Percentiles rank a stretch among this genome's conserved stretches.
phyloP scores from a whole-genome alignment of 768 basidiomycete genomes.

The Leccinellum albellum region DNA sequence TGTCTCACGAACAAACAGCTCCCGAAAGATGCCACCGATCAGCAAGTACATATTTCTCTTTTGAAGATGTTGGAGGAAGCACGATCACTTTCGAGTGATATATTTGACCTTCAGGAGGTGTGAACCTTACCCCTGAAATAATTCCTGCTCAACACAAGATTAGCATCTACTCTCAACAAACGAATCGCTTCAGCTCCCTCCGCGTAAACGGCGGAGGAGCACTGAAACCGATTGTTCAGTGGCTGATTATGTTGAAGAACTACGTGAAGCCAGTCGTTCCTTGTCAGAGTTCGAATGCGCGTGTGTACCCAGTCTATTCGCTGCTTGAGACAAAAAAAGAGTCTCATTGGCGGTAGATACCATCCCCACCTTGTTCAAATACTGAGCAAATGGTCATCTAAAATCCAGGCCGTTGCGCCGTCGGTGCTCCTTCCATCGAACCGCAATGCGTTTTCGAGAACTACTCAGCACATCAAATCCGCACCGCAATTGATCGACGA shows the following conservation, averaged over 20 bases:
- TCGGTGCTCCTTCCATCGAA: slow-evolving; percentile 67
- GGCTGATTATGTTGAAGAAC: slow-evolving; percentile 17
- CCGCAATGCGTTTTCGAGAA: slow-evolving; percentile 64
- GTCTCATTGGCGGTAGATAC: slow-evolving; percentile 34
- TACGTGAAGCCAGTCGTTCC: slow-evolving; percentile 43
- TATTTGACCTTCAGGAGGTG: slow-evolving; percentile 70
- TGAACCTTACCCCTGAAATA: slow-evolving; percentile 9
- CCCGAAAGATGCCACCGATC: slow-evolving; percentile 25
- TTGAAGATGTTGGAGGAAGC: slow-evolving; percentile 59
- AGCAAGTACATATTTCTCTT: slow-evolving; percentile 44
- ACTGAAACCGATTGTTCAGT: slow-evolving; percentile 18
- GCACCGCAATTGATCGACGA: slow-evolving; percentile 79
- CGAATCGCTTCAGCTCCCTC: slow-evolving; percentile 45
- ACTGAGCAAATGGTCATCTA: slow-evolving; percentile 91
- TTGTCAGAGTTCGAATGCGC: slow-evolving; percentile 46
- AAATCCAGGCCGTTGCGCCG: slow-evolving; percentile 90
- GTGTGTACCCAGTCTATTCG: slow-evolving; percentile 36
- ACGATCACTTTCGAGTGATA: slow-evolving; percentile 56
- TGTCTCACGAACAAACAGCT: slow-evolving; percentile 28
- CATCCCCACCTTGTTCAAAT: slow-evolving; percentile 75
- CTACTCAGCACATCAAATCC: slow-evolving; percentile 54
- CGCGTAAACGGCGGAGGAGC: slow-evolving; percentile 55
- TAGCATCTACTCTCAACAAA: slow-evolving; percentile 48
- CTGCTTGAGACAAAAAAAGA: neutral
- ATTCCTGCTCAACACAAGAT: slow-evolving; percentile 15